Percentiles rank a stretch among this genome's conserved stretches.
Evolutionary conservation across 208 protist genomes (phyloP).

Genomic region (Leishmania gerbilli): DNA sequence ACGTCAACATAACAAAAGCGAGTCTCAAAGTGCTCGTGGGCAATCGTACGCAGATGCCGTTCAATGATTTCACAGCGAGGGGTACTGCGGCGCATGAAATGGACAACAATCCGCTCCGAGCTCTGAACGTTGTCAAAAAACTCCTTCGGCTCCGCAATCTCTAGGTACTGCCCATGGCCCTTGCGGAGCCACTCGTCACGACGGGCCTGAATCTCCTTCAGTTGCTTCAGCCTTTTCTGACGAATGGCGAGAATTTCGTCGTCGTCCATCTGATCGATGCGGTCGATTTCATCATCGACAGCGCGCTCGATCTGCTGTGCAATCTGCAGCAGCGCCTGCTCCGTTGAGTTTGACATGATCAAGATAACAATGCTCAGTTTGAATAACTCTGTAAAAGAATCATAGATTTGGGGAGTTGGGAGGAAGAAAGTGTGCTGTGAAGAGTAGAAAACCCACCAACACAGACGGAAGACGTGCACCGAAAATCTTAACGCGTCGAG

Average conservation of each 20-base stretch:
- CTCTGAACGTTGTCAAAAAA: constrained; percentile 84
- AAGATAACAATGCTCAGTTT: neutral
- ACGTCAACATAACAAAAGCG: constrained; percentile 90
- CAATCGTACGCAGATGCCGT: constrained; percentile 78
- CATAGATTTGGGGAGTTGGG: constrained; percentile 4
- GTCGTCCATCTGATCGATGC: constrained; percentile 90
- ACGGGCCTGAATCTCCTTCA: constrained; percentile 80
- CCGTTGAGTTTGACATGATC: constrained; percentile 32
- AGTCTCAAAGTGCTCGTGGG: constrained; percentile 85
- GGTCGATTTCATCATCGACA: constrained; percentile 84
- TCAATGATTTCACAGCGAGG: constrained; percentile 87
- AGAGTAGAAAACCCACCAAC: neutral
- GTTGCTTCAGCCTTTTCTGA: constrained; percentile 62
- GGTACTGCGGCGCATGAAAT: constrained; percentile 91
- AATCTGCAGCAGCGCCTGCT: constrained; percentile 75
- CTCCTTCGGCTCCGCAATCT: constrained; percentile 74
- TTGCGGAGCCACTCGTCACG: constrained; percentile 78
- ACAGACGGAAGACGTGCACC: neutral
- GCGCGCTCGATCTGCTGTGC: constrained; percentile 85
- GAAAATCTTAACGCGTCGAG: neutral
- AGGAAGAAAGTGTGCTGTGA: neutral
- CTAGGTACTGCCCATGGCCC: constrained; percentile 84
- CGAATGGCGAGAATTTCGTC: constrained; percentile 83
- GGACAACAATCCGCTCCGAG: constrained; percentile 87
- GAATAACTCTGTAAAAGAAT: neutral